These are phyloP conservation scores for Erythrophleum fordii DNA, from an alignment of 306 rosid genomes.

Conservation along the genomic window DNA sequence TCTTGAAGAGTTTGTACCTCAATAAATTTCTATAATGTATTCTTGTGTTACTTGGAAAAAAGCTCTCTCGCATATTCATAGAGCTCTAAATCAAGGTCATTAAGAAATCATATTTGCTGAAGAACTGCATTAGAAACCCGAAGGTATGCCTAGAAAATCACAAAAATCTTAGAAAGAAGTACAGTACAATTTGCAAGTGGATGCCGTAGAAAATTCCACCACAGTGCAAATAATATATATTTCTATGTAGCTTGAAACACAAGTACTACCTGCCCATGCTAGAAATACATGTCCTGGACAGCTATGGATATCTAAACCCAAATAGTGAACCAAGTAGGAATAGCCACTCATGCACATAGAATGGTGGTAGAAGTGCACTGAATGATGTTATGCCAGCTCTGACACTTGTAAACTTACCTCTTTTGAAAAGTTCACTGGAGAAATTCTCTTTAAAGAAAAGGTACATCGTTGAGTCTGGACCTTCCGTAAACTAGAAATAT, in stretches of 20 bases:
- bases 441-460: slow-evolving; percentile 72
- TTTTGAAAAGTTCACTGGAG: slow-evolving; percentile 88
- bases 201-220: slow-evolving; percentile 24
- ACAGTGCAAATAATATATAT: slow-evolving; percentile 4
- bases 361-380: slow-evolving; percentile 13
- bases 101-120: slow-evolving; percentile 66
- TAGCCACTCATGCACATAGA: slow-evolving; percentile 23
- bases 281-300: slow-evolving; percentile 30
- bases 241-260: slow-evolving; percentile 21
- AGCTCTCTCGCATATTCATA: slow-evolving; percentile 70
- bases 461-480: slow-evolving; percentile 63
- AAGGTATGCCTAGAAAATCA: slow-evolving; percentile 72
- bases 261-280: slow-evolving; percentile 1
- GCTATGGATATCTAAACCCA: not conserved
- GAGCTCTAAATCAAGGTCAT: slow-evolving; percentile 88
- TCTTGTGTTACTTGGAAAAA: slow-evolving; percentile 64
- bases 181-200: slow-evolving; percentile 25
- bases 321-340: slow-evolving; percentile 19
- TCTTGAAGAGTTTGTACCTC: slow-evolving; percentile 52
- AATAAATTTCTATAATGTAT: slow-evolving; percentile 38
- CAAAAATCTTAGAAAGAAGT: slow-evolving; percentile 7
- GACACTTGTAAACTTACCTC: slow-evolving; percentile 55
- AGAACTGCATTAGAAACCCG: slow-evolving; percentile 66
- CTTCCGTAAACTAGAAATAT: slow-evolving; percentile 75
- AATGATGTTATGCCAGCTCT: slow-evolving; percentile 30